Base-by-base conservation (phyloP, 768 basidiomycete genomes). In the Xerocomus spinulosus region DNA sequence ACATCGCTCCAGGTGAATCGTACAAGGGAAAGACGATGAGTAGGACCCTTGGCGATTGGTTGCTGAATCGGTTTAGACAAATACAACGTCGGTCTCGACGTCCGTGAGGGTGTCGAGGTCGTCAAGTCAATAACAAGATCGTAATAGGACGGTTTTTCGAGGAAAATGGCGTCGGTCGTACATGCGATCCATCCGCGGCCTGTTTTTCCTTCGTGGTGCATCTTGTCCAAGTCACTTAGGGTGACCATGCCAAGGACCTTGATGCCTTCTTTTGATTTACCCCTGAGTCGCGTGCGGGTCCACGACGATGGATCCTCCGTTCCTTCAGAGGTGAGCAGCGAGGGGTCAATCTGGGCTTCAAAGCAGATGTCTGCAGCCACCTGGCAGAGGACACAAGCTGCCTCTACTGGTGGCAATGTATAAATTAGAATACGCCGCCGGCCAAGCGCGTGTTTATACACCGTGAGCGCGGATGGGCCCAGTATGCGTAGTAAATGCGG, bases 1-100 rank as follows among this genome's bases (percentile, higher is more conserved):
- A 90, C 74, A 60, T 92, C 89, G 62, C 87, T 89, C 87, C 89
- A 92, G 2, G 87, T 79, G 59, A 89, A 91, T 41, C 84, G 76
- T 21, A 86, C 75, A 10, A 75, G 71, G 2, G 80, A 80, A 17
- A 90, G 73, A 4, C 76, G 72, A 62, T 83, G 74, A 5, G 76
- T 73, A 3, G 77, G 74, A 6, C 68, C 66, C 44, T 70, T 67
- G 3, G 67, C 53, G 23, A 58, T 61, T 7, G 70, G 55, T 14
- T 70, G 68, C 28, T 68, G 62, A 7, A 74, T 59, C 0, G 73
- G 71, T 57, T 78, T 79, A 6, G 86, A 80, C 3, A 80, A 59
- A 52, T 82, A 83, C 51, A 89, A 77, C 2, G 79, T 78, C 1
- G 87, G 87, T 40, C 84, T 76, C 18, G 82, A 75, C 14, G 75